Conservation (phyloP, 306 rosid genomes). For the Astragalus membranaceus region DNA sequence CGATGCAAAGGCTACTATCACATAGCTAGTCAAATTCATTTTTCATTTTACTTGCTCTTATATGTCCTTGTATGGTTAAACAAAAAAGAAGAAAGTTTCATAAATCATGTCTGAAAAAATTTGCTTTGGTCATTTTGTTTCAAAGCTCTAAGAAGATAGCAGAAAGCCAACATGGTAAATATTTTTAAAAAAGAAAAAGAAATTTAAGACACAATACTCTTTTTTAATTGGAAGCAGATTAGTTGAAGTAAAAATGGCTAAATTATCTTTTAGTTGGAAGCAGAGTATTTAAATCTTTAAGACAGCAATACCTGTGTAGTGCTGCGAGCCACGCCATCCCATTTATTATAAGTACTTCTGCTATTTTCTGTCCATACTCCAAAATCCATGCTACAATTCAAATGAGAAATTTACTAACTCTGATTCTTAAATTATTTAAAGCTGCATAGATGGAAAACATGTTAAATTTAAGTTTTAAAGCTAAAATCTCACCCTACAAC, state of each 20-base stretch:
- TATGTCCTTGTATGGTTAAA: background rate
- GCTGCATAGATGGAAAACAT: background rate
- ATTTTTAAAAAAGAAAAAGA: background rate
- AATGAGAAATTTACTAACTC: slow-evolving; percentile 15
- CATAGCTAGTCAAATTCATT: background rate
- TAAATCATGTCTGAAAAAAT: background rate
- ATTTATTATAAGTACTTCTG: slow-evolving; percentile 71
- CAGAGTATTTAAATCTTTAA: background rate
- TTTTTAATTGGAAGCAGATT: no score
- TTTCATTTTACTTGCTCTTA: background rate
- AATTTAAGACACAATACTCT: no score
- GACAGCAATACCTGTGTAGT: slow-evolving; percentile 56
- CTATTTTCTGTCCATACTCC: slow-evolving; percentile 89
- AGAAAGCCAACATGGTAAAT: background rate
- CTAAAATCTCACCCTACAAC: slow-evolving; percentile 70
- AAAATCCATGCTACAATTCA: slow-evolving; percentile 70
- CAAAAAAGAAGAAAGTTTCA: slow-evolving; percentile 14
- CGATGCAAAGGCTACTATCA: background rate
- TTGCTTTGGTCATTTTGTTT: background rate
- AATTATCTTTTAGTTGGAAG: no score
- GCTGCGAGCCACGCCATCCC: slow-evolving; percentile 81
- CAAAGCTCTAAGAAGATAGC: background rate
- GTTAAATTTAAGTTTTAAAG: background rate
- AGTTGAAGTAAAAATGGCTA: background rate
- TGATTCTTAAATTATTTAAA: background rate